A percentile compares a stretch with the other conserved stretches of the same genome.
Conservation (phyloP, 495 filamentous ascomycete genomes). For the Lasiosphaeria ovina region DNA sequence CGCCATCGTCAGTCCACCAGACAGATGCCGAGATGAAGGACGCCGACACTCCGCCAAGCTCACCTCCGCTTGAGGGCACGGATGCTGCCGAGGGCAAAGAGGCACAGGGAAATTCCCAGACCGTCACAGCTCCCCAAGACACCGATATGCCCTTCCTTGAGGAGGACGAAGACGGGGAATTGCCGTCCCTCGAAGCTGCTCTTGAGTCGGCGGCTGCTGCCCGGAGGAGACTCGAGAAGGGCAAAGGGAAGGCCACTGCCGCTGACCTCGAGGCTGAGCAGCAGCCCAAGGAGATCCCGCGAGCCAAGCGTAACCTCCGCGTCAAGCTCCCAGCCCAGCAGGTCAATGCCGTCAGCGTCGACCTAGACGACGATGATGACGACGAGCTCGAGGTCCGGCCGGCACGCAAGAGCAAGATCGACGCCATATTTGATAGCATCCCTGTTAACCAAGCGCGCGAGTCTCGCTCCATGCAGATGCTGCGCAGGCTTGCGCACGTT, state of each 20-base stretch:
- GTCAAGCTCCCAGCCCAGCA: constrained; percentile 39
- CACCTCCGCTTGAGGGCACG: constrained; percentile 38
- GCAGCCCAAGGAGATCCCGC: constrained; percentile 10
- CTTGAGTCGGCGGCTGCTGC: constrained; percentile 16
- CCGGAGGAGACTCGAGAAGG: constrained; percentile 47
- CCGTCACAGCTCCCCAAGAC: neutral
- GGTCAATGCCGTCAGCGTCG: constrained; percentile 27
- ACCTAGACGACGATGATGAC: constrained; percentile 38
- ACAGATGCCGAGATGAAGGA: constrained; percentile 44
- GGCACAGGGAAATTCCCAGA: constrained; percentile 7
- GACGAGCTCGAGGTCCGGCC: constrained; percentile 41
- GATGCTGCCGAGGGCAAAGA: constrained; percentile 10
- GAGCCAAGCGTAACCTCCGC: constrained; percentile 40
- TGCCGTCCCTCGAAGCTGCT: constrained; percentile 35
- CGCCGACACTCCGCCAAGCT: constrained; percentile 54
- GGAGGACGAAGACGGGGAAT: constrained; percentile 27
- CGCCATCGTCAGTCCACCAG: constrained; percentile 13
- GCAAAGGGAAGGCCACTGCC: constrained; percentile 51
- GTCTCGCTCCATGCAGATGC: constrained; percentile 60
- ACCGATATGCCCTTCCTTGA: constrained; percentile 10
- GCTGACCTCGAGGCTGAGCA: constrained; percentile 23
- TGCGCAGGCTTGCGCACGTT: constrained; percentile 74
- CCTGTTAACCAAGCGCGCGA: constrained; percentile 58
- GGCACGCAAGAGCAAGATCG: constrained; percentile 40
- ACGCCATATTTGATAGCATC: constrained; percentile 67